Evolutionary conservation across 352 stramenopile genomes (phyloP).

Genomic region (Globisporangium splendens): DNA sequence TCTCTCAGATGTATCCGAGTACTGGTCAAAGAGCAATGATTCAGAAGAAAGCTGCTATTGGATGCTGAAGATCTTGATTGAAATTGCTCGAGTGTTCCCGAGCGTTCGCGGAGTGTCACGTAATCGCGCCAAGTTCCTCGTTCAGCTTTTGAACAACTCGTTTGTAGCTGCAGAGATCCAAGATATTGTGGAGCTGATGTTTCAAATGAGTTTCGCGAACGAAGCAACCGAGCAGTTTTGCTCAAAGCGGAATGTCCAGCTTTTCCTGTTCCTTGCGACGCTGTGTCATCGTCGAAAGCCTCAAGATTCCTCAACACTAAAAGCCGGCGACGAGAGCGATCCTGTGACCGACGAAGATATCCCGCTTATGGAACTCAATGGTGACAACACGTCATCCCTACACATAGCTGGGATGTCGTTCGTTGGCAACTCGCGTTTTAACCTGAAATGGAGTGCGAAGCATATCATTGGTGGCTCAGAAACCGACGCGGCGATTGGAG

Average conservation of each 20-base stretch:
- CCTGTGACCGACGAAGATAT: constrained; percentile 41
- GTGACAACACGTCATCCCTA: constrained; percentile 42
- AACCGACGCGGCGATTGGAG: constrained; percentile 20
- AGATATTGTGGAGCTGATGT: constrained; percentile 65
- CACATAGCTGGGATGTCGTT: constrained; percentile 67
- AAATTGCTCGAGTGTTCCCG: constrained; percentile 56
- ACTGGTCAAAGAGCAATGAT: constrained; percentile 9
- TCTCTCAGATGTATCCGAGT: constrained; percentile 5
- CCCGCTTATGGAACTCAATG: constrained; percentile 65
- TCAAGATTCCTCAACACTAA: constrained; percentile 1
- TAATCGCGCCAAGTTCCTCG: constrained; percentile 48
- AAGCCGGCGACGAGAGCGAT: background rate
- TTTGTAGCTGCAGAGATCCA: constrained; percentile 51
- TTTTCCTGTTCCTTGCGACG: constrained; percentile 63
- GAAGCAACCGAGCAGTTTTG: constrained; percentile 40
- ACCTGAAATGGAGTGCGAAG: constrained; percentile 64
- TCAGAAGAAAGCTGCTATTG: constrained; percentile 48
- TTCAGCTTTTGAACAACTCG: constrained; percentile 46
- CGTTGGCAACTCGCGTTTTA: constrained; percentile 56
- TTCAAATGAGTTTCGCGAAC: constrained; percentile 40
- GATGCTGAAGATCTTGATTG: constrained; percentile 70
- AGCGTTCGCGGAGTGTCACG: constrained; percentile 39
- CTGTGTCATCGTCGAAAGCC: constrained; percentile 42
- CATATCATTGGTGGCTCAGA: constrained; percentile 18
- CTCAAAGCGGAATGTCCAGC: constrained; percentile 46